These are phyloP conservation scores for Coemansia guatemalensis DNA, from an alignment of 192 early-diverging fungal genomes.

Conservation along the genomic window DNA sequence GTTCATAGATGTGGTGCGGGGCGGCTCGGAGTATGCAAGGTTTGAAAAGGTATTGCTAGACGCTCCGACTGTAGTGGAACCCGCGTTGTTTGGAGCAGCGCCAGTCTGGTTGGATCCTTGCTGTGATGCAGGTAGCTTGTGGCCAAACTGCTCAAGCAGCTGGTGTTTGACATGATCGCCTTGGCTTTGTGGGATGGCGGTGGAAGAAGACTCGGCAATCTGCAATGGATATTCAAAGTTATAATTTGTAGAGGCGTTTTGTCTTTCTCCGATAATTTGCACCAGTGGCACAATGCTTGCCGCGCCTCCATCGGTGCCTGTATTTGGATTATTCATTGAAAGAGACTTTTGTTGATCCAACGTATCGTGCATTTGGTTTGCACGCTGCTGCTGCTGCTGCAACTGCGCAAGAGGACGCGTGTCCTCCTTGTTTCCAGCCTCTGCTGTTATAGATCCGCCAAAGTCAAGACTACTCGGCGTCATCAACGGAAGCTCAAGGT, in stretches of 20 bases:
- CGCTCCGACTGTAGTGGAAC: neutral
- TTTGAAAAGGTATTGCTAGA: neutral
- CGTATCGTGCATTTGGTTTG: neutral
- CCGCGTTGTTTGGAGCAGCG: neutral
- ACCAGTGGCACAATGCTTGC: neutral
- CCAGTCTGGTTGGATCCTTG: neutral
- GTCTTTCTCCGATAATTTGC: neutral
- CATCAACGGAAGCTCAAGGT: constrained; percentile 31
- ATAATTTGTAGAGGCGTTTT: constrained; percentile 5
- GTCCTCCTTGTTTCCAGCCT: neutral
- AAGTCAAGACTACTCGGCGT: constrained; percentile 13
- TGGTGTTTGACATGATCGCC: constrained; percentile 7
- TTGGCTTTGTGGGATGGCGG: neutral
- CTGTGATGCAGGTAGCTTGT: neutral
- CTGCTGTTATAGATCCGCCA: neutral
- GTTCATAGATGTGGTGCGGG: neutral
- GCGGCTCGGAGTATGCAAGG: neutral
- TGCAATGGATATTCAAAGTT: constrained; percentile 21
- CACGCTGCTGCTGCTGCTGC: constrained; percentile 4
- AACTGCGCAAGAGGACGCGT: neutral
- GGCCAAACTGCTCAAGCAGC: constrained; percentile 26
- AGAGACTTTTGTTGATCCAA: neutral
- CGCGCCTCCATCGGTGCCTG: neutral
- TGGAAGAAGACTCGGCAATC: constrained; percentile 5
- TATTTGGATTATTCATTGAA: neutral